Percentiles rank a stretch among this genome's conserved stretches.
These are phyloP conservation scores for Coffea eugenioides DNA, from an alignment of 257 asterid genomes.

Conservation along the genomic window DNA sequence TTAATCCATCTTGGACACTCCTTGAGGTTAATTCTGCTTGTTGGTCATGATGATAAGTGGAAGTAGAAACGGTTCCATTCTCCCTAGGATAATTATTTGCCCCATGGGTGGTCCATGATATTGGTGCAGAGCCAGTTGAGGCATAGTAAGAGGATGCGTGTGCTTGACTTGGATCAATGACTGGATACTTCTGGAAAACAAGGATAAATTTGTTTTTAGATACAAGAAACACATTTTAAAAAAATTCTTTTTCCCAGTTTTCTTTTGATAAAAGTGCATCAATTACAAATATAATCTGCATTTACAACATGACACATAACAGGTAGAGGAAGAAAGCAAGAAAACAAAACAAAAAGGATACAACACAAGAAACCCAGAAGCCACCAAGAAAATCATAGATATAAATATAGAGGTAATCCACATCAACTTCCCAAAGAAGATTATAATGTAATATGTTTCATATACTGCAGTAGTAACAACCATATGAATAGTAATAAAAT, in stretches of 20 bases:
- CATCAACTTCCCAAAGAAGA: neutral
- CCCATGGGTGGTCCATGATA: constrained; percentile 57
- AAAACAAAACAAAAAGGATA: neutral
- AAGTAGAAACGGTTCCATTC: constrained; percentile 57
- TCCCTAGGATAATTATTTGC: constrained; percentile 52
- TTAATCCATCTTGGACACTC: constrained; percentile 58
- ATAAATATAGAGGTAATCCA: neutral
- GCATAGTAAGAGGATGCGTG: constrained; percentile 54
- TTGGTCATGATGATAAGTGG: constrained; percentile 58
- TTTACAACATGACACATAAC: too few species aligned
- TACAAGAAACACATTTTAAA: constrained; percentile 17
- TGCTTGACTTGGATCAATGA: constrained; percentile 50
- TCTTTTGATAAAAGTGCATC: neutral
- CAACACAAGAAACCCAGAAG: neutral
- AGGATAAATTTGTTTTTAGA: constrained; percentile 13
- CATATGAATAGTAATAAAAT: too few species aligned
- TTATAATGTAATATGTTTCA: too few species aligned
- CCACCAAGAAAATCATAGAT: neutral
- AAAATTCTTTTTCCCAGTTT: neutral
- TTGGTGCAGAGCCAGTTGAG: constrained; percentile 53
- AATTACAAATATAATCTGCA: neutral
- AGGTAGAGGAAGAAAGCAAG: neutral
- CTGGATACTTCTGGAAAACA: constrained; percentile 56
- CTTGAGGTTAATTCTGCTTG: constrained; percentile 39
- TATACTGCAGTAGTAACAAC: too few species aligned